Percentiles rank a stretch among this genome's conserved stretches.
phyloP scores from a whole-genome alignment of 192 early-diverging fungal genomes.

The Coemansia biformis region DNA sequence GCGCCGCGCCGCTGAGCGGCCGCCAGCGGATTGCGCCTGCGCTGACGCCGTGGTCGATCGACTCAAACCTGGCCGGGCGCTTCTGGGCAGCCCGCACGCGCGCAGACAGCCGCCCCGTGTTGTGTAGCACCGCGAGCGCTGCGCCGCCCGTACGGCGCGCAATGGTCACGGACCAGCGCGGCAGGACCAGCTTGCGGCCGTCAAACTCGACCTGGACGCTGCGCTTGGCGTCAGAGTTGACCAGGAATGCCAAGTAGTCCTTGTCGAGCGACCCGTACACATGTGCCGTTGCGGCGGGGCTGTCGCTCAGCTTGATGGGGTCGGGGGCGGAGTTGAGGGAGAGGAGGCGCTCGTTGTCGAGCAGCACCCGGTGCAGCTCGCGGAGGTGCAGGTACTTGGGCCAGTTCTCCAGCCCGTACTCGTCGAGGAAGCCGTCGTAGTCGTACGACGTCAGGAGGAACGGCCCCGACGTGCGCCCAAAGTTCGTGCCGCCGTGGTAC shows the following conservation, averaged over 20 bases:
- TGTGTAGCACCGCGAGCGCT: slow-evolving; percentile 17
- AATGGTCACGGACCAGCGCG: slow-evolving; percentile 40
- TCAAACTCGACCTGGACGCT: slow-evolving; percentile 10
- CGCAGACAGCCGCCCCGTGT: slow-evolving; percentile 14
- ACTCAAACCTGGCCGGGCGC: slow-evolving; percentile 14
- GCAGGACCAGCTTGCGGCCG: slow-evolving; percentile 8
- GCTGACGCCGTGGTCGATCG: neutral
- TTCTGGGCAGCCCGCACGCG: slow-evolving; percentile 8
- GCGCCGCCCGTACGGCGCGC: neutral
- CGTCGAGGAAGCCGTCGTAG: slow-evolving; percentile 48
- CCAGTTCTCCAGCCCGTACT: slow-evolving; percentile 50
- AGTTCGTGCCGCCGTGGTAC: slow-evolving; percentile 69
- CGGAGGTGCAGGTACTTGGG: slow-evolving; percentile 47
- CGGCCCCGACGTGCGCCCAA: slow-evolving; percentile 50
- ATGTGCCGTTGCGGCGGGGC: slow-evolving; percentile 5
- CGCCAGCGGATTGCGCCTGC: slow-evolving; percentile 10
- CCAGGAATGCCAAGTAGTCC: slow-evolving; percentile 28
- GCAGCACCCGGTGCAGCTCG: slow-evolving; percentile 18
- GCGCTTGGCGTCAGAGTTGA: slow-evolving; percentile 17
- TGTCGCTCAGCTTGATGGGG: slow-evolving; percentile 1
- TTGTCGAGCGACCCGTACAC: slow-evolving; percentile 18
- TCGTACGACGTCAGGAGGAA: slow-evolving; percentile 45
- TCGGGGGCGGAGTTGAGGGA: slow-evolving; percentile 13
- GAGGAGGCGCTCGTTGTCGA: slow-evolving; percentile 19
- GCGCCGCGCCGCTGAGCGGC: neutral